Evolutionary conservation across 331 rosid genomes (phyloP), one percentile per base, ranked within the genome.

Genomic region (Quercus phellos): DNA sequence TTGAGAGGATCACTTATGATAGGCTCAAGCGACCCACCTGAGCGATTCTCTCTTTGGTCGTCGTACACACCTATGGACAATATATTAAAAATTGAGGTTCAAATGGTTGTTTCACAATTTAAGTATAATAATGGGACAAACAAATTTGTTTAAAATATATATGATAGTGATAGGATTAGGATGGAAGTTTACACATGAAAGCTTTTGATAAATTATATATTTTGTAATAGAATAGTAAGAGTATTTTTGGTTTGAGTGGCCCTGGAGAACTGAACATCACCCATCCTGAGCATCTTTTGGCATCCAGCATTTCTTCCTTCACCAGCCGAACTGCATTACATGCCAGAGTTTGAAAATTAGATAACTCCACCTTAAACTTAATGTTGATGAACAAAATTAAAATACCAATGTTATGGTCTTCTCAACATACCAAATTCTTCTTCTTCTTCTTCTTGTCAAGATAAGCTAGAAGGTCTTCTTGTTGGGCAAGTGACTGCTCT

Each of bases 261-360:
- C 13, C 80, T 24, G 56, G 68, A 68, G 14, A 72, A 32, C 14
- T 34, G 71, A 27, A 14, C 68, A 61, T 26, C 68, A 61, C 42
- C 38, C n/a, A n/a, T 64, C 75, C 56, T 83, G 66, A 70, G 82
- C 85, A 54, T 43, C 72, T 81, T 29, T 72, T 38, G 35, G 64
- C 72, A 77, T 63, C 53, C 51, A 66, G 27, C 24, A 34, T 74
- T 74, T 72, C 81, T 26, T 55, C 72, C 76, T 76, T 72, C 85
- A 91, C 89, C 92, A 92, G 85, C 16, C 74, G 83, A 81, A 90
- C 97, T 93, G 89, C 90, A 88, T 69, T 59, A 71, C 59, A 81
- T 66, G n/a, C 56, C 79, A 74, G 77, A 55, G 32, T 70, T 69
- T 73, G 46, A 51, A 51, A 30, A 34, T 27, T 66, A 59, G 26